phyloP scores from a whole-genome alignment of 345 rosid species.

The Combretum micranthum region DNA sequence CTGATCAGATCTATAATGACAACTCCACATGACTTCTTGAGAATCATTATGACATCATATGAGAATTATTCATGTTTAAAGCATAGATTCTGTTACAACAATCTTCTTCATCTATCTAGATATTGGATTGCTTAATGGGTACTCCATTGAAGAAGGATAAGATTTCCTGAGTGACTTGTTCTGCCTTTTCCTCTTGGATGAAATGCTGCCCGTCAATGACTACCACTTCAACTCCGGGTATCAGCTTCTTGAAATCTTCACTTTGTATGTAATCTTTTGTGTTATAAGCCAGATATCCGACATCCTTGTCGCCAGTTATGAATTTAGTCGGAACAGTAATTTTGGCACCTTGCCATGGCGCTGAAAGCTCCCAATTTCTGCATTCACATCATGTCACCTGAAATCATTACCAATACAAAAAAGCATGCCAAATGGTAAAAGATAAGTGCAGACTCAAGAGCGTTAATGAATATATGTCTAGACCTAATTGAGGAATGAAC shows the following conservation, averaged over 20 bases:
- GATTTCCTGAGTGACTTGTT: slow-evolving; percentile 11
- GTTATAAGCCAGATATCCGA: slow-evolving; percentile 14
- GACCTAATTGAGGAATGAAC: too few relatives aligned
- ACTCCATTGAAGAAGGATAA: slow-evolving; percentile 9
- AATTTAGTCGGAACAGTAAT: slow-evolving; percentile 18
- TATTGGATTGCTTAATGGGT: neutral
- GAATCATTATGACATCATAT: too few relatives aligned
- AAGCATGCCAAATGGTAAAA: too few relatives aligned
- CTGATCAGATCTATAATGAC: too few relatives aligned
- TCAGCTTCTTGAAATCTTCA: slow-evolving; percentile 9
- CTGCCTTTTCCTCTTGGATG: slow-evolving; percentile 21
- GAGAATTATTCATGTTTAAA: too few relatives aligned
- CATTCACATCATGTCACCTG: too few relatives aligned
- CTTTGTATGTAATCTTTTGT: slow-evolving; percentile 14
- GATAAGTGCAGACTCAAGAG: too few relatives aligned
- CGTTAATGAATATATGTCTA: too few relatives aligned
- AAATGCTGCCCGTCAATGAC: slow-evolving; percentile 22
- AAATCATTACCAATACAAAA: too few relatives aligned
- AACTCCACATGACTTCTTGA: too few relatives aligned
- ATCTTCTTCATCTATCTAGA: too few relatives aligned
- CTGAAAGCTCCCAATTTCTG: slow-evolving; percentile 23
- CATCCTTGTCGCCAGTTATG: slow-evolving; percentile 15
- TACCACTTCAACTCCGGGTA: slow-evolving; percentile 17
- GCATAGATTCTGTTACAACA: too few relatives aligned
- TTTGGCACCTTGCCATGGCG: slow-evolving; percentile 18